Evolutionary conservation across 2,329 filamentous ascomycete genomes (phyloP).

Genomic region (Exophiala bonariae): DNA sequence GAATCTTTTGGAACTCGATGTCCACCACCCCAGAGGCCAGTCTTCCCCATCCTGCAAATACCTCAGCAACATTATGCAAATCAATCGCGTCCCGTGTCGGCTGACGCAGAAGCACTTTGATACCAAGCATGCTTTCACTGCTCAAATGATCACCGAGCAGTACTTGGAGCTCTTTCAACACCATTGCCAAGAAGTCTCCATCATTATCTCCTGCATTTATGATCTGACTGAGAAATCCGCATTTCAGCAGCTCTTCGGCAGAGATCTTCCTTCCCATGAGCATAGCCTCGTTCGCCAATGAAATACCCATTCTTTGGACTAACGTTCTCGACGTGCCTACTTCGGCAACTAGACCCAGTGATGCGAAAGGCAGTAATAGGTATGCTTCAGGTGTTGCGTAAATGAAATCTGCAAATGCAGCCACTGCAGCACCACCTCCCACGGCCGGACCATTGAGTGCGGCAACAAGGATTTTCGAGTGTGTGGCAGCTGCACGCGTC

Average conservation of each 20-base stretch:
- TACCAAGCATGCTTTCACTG: slow-evolving; percentile 72
- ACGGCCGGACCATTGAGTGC: slow-evolving; percentile 53
- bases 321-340: slow-evolving; percentile 47
- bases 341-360: slow-evolving; percentile 49
- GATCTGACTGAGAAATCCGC: slow-evolving; percentile 47
- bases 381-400: slow-evolving; percentile 45
- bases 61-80: slow-evolving; percentile 75
- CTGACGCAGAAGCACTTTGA: slow-evolving; percentile 78
- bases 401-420: slow-evolving; percentile 49
- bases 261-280: slow-evolving; percentile 50
- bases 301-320: slow-evolving; percentile 48
- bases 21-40: slow-evolving; percentile 80
- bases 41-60: slow-evolving; percentile 78
- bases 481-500: slow-evolving; percentile 84
- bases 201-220: slow-evolving; percentile 57
- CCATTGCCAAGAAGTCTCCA: slow-evolving; percentile 66
- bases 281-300: slow-evolving; percentile 51
- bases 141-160: slow-evolving; percentile 76
- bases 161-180: slow-evolving; percentile 78
- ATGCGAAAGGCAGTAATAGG: slow-evolving; percentile 48
- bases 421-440: slow-evolving; percentile 51
- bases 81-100: slow-evolving; percentile 74
- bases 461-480: slow-evolving; percentile 63
- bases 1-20: slow-evolving; percentile 81
- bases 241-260: slow-evolving; percentile 42